phyloP scores from a whole-genome alignment of 441 rosid genomes.

The Gossypium davidsonii region DNA sequence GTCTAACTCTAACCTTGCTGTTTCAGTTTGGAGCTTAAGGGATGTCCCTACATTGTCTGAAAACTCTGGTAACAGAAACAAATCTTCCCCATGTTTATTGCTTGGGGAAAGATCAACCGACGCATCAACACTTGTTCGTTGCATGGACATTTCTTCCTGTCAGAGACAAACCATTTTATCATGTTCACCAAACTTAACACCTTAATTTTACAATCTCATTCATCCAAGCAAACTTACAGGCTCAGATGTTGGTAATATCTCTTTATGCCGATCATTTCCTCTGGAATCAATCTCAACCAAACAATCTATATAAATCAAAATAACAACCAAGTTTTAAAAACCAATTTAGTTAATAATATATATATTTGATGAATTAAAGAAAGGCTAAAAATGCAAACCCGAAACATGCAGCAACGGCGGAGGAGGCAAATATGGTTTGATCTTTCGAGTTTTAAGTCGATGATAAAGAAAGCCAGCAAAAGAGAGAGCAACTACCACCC shows the following conservation, averaged over 20 bases:
- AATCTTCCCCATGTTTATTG: conserved; percentile 30
- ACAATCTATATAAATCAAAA: conserved; percentile 11
- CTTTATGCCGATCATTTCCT: conserved; percentile 11
- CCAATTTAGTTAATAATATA: not conserved
- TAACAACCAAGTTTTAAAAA: not conserved
- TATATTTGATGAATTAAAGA: not conserved
- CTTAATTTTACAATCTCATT: not conserved
- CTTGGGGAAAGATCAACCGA: conserved; percentile 33
- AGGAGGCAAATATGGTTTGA: conserved; percentile 39
- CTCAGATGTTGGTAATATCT: conserved; percentile 16
- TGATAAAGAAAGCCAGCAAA: conserved; percentile 61
- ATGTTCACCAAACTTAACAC: not conserved
- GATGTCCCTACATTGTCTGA: conserved; percentile 16
- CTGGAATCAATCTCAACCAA: conserved; percentile 14
- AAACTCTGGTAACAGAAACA: conserved; percentile 50
- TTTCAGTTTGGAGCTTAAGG: conserved; percentile 26
- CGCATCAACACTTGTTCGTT: conserved; percentile 24
- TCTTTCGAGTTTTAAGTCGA: conserved; percentile 35
- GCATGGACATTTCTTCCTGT: conserved; percentile 30
- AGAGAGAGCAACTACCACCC: conserved; percentile 63
- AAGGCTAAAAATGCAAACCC: conserved; percentile 31
- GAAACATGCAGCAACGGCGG: conserved; percentile 26
- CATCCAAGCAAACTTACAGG: conserved; percentile 26
- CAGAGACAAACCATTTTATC: not conserved
- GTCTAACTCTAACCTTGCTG: conserved; percentile 30